phyloP scores from a whole-genome alignment of 106 monocot species.

The Alisma plantagoaquatica region DNA sequence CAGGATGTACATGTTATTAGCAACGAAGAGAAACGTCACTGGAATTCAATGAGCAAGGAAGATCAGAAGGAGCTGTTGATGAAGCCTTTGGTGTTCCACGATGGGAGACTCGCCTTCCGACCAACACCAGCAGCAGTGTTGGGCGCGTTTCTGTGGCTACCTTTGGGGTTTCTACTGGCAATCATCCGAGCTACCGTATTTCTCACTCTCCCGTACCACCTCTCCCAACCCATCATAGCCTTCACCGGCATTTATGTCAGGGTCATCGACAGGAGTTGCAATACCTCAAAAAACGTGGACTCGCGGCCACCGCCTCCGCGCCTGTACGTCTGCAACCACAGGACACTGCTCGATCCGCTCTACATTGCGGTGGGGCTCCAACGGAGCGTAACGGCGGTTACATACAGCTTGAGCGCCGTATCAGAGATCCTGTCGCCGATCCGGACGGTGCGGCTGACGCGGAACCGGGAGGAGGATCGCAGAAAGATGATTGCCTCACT shows the following conservation, averaged over 20 bases:
- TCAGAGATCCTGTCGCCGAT: slow-evolving; percentile 47
- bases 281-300: not conserved
- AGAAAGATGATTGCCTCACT: slow-evolving; percentile 27
- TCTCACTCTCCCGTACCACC: slow-evolving; percentile 22
- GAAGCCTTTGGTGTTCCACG: slow-evolving; percentile 47
- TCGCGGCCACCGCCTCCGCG: not conserved
- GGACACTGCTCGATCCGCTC: slow-evolving; percentile 59
- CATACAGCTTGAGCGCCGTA: slow-evolving; percentile 48
- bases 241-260: slow-evolving; percentile 27
- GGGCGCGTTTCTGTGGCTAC: slow-evolving; percentile 44
- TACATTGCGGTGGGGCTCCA: slow-evolving; percentile 38
- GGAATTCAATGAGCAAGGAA: no score
- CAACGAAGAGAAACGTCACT: no score
- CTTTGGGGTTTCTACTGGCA: slow-evolving; percentile 29
- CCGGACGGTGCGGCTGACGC: slow-evolving; percentile 27
- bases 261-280: not conserved
- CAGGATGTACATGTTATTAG: no score
- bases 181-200: slow-evolving; percentile 13
- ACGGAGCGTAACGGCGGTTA: slow-evolving; percentile 23
- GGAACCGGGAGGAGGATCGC: slow-evolving; percentile 41
- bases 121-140: slow-evolving; percentile 28
- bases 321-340: slow-evolving; percentile 70
- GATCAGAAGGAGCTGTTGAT: no score
- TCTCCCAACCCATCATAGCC: slow-evolving; percentile 11
- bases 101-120: slow-evolving; percentile 42